Evolutionary conservation across 192 early-diverging fungal genomes (phyloP).

Genomic region (Chytriomyces sp.): DNA sequence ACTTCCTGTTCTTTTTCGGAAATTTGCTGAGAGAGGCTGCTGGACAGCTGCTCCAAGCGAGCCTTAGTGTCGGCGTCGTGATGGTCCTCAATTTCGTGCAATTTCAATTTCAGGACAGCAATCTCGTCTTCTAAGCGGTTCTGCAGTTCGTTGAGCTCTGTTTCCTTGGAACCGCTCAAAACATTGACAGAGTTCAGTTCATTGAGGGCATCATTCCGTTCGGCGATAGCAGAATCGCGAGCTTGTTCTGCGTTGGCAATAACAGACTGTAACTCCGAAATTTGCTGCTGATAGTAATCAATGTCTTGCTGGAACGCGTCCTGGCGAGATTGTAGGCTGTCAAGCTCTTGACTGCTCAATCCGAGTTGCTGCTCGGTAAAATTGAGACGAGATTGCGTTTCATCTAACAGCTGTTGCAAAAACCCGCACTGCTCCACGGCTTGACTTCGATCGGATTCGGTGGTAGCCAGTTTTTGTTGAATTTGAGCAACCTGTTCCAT

Average conservation of each 20-base stretch:
- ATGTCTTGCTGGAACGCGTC: not conserved
- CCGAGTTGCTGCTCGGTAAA: conserved; percentile 1
- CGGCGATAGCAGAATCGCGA: not conserved
- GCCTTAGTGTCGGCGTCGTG: not conserved
- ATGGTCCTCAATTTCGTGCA: not conserved
- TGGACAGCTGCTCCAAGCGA: not conserved
- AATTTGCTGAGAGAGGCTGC: not conserved
- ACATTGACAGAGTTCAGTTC: too few relatives aligned
- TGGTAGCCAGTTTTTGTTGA: not conserved
- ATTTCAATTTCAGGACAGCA: not conserved
- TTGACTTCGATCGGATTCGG: conserved; percentile 3
- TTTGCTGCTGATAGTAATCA: conserved; percentile 10
- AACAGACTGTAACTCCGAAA: not conserved
- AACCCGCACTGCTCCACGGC: not conserved
- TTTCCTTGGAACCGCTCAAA: too few relatives aligned
- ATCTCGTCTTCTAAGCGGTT: not conserved
- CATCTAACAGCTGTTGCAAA: conserved; percentile 4
- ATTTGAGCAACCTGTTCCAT: not conserved
- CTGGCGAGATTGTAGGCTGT: not conserved
- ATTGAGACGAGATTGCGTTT: not conserved
- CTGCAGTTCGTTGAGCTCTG: not conserved
- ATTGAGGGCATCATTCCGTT: not conserved
- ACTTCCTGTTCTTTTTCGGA: not conserved
- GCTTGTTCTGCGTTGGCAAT: not conserved
- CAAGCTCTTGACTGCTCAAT: not conserved